Percentiles rank a stretch among this genome's conserved stretches.
phyloP scores from a whole-genome alignment of 768 basidiomycete species.

The Tulasnella calospora region DNA sequence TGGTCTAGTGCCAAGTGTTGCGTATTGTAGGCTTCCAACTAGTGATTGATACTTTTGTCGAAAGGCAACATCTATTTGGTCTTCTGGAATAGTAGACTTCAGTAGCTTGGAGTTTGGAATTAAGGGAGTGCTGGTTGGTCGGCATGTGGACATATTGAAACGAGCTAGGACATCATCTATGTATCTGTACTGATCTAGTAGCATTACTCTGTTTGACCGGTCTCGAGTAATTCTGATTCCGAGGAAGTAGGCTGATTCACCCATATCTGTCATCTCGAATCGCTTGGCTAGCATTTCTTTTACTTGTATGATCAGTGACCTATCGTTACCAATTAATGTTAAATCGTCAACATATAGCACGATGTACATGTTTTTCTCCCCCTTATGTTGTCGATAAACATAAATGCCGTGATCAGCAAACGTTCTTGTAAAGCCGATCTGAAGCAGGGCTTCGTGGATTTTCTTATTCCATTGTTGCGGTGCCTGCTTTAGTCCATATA shows the following conservation, averaged over 20 bases:
- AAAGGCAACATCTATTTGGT: no score
- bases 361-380: conserved; percentile 6
- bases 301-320: not conserved
- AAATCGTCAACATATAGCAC: conserved; percentile 13
- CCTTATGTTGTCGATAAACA: conserved; percentile 5
- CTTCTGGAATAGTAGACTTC: not conserved
- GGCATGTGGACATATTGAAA: not conserved
- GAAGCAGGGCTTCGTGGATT: not conserved
- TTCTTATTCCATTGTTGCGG: conserved; percentile 26
- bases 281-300: not conserved
- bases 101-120: not conserved
- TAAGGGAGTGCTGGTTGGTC: not conserved
- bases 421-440: not conserved
- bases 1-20: conserved; percentile 29
- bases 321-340: not conserved
- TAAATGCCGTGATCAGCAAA: not conserved
- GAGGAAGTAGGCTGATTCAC: not conserved
- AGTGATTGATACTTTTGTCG: not conserved
- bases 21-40: conserved; percentile 28
- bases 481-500: conserved; percentile 29
- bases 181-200: not conserved
- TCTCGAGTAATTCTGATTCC: conserved; percentile 13
- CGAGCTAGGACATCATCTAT: not conserved
- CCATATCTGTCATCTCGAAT: conserved; percentile 22
- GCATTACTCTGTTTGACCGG: not conserved